Percentiles rank a stretch among this genome's conserved stretches.
phyloP scores from a whole-genome alignment of 2,329 filamentous ascomycete genomes.

The Aspergillus chevalieri region DNA sequence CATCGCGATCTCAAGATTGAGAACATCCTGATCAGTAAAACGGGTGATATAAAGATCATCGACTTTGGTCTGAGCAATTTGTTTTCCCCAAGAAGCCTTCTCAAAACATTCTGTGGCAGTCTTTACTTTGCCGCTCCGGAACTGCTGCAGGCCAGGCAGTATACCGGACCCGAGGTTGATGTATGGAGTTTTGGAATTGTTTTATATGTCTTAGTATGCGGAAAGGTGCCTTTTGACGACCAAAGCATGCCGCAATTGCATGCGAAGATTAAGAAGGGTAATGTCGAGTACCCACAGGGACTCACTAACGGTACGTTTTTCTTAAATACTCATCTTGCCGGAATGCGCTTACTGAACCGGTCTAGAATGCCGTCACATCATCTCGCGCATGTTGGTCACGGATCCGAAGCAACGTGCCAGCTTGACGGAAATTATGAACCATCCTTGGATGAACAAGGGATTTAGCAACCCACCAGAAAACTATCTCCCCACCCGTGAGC shows the following conservation, averaged over 20 bases:
- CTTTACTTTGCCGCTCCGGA: slow-evolving; percentile 97
- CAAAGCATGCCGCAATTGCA: slow-evolving; percentile 98
- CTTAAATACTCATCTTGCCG: background rate
- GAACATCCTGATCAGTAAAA: slow-evolving; percentile 98
- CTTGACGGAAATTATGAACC: slow-evolving; percentile 85
- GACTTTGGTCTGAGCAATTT: slow-evolving; percentile 97
- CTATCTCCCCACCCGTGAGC: slow-evolving; percentile 74
- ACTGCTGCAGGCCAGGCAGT: slow-evolving; percentile 84
- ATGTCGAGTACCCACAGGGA: slow-evolving; percentile 93
- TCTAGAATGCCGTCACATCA: slow-evolving; percentile 84
- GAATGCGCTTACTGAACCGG: slow-evolving; percentile 30
- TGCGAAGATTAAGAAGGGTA: slow-evolving; percentile 96
- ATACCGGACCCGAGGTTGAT: slow-evolving; percentile 93
- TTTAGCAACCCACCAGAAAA: slow-evolving; percentile 84
- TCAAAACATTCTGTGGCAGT: slow-evolving; percentile 97
- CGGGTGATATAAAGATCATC: slow-evolving; percentile 98
- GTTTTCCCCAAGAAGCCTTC: slow-evolving; percentile 74
- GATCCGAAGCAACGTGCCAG: slow-evolving; percentile 82
- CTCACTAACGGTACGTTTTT: slow-evolving; percentile 68
- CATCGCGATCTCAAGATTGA: slow-evolving; percentile 98
- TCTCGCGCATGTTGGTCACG: slow-evolving; percentile 92
- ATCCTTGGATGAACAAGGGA: slow-evolving; percentile 94
- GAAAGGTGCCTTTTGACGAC: slow-evolving; percentile 97
- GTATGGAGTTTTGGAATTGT: slow-evolving; percentile 99
- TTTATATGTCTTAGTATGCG: slow-evolving; percentile 91